These are phyloP conservation scores for Chaetothyriales sp. DNA, from an alignment of 2,329 filamentous ascomycete genomes.

Conservation along the genomic window DNA sequence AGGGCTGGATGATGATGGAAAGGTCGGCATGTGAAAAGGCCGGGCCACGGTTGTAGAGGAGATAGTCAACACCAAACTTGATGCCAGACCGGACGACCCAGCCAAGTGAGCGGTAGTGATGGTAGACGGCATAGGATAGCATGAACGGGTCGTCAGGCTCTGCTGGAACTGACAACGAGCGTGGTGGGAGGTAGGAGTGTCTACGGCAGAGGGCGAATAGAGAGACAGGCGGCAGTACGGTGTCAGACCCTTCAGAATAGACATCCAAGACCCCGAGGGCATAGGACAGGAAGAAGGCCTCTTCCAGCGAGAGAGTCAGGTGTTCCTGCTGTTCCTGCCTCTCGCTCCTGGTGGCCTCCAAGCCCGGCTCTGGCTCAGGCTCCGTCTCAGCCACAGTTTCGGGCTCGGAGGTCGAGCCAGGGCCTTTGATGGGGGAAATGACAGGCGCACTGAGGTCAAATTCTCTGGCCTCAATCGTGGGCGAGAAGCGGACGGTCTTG, in stretches of 20 bases:
- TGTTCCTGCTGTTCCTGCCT: slow-evolving; percentile 73
- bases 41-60: slow-evolving; percentile 85
- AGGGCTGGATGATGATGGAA: slow-evolving; percentile 67
- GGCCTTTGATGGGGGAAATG: slow-evolving; percentile 16
- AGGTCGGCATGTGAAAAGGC: slow-evolving; percentile 95
- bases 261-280: slow-evolving; percentile 60
- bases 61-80: slow-evolving; percentile 87
- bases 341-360: slow-evolving; percentile 19
- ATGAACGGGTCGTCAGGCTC: slow-evolving; percentile 71
- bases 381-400: background rate
- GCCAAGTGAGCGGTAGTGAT: slow-evolving; percentile 87
- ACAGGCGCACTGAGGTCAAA: slow-evolving; percentile 27
- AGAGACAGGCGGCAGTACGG: slow-evolving; percentile 37
- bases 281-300: slow-evolving; percentile 81
- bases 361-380: background rate
- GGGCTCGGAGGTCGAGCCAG: slow-evolving; percentile 8
- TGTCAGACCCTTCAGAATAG: slow-evolving; percentile 22
- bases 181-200: slow-evolving; percentile 53
- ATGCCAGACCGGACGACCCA: slow-evolving; percentile 88
- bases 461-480: slow-evolving; percentile 49
- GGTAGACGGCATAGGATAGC: slow-evolving; percentile 75
- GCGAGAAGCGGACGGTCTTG: slow-evolving; percentile 58
- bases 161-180: slow-evolving; percentile 29
- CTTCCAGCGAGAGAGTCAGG: slow-evolving; percentile 78
- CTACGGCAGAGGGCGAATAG: slow-evolving; percentile 53